Evolutionary conservation across 768 basidiomycete genomes (phyloP), one percentile per base, ranked within the genome.

Genomic region (Hypholoma fasciculare): DNA sequence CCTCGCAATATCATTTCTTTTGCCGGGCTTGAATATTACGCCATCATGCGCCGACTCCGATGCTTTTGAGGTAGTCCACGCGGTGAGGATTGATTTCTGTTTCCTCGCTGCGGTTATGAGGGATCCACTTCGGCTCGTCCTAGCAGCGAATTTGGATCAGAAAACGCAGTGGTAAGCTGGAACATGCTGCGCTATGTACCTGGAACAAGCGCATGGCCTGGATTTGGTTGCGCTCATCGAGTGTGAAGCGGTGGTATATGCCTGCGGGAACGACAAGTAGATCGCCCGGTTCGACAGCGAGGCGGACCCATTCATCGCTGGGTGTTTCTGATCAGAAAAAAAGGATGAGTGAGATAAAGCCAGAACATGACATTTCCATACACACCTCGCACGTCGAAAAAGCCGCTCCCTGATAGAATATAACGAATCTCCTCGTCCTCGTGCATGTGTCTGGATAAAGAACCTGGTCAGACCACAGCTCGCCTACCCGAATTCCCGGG

Each of bases 351-450:
- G 7, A 43, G 39, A n/a, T 19, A 37, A 36, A 9, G 40, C 20
- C 27, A 20, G 9, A 27, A 50, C 4, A 27, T 8, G 23, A 27
- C 34, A 56, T 23, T 8, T 23, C 48, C 14, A 39, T 20, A 14
- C 85, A 55, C 62, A 92, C 92, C 92, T 58, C 94, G 82, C 40
- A 98, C 84, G 64, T 98, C 96, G 68, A 97, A 98, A 79, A 86
- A 98, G 0, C 94, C 95, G 38, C 84, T 86, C n/a, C 96, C 96
- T 0, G 82, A 78, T 40, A 94, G 79, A 64, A 96, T 85, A 65
- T 92, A 98, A 7, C 95, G 81, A 67, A 96, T 96, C 73, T 98
- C 95, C 67, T 98, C 95, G 65, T 97, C 95, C 71, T 97, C 94
- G 65, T 97, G 96, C 79, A 98, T 82, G 65, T 97, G 94, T 65